Conservation (phyloP, 768 basidiomycete genomes). For the Lactarius evosmus region DNA sequence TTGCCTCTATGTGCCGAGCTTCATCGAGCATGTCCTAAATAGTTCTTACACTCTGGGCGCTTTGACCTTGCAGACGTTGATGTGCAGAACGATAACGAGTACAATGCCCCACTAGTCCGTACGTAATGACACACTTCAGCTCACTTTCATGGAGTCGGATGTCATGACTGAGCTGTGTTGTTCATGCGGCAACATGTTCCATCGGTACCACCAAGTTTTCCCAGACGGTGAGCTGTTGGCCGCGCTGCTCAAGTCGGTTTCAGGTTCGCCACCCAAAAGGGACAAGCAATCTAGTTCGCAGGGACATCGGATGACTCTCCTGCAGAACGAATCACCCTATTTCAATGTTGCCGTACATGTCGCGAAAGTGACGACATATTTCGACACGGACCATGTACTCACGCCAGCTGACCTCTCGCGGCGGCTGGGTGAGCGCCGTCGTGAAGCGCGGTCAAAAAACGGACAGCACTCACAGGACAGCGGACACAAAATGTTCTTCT, state of each 20-base stretch:
- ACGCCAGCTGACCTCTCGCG: slow-evolving; percentile 57
- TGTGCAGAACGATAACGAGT: slow-evolving; percentile 73
- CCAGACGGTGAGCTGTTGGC: slow-evolving; percentile 47
- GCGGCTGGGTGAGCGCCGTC: slow-evolving; percentile 57
- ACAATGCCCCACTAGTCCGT: slow-evolving; percentile 63
- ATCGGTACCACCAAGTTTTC: slow-evolving; percentile 52
- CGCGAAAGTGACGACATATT: slow-evolving; percentile 1
- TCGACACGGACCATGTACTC: slow-evolving; percentile 36
- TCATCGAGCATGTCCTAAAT: slow-evolving; percentile 53
- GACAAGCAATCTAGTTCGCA: neutral
- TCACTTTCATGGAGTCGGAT: too few species aligned
- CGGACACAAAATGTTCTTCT: slow-evolving; percentile 60
- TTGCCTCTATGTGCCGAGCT: slow-evolving; percentile 62
- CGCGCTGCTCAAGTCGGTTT: slow-evolving; percentile 55
- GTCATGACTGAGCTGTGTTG: neutral
- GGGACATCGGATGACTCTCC: slow-evolving; percentile 6
- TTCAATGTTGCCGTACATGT: slow-evolving; percentile 10
- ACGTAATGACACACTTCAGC: slow-evolving; percentile 32
- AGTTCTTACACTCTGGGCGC: slow-evolving; percentile 54
- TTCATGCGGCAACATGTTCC: slow-evolving; percentile 51
- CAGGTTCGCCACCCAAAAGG: slow-evolving; percentile 45
- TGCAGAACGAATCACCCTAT: slow-evolving; percentile 15
- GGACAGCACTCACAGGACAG: slow-evolving; percentile 49
- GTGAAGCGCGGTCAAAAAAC: slow-evolving; percentile 51
- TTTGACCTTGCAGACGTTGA: slow-evolving; percentile 67